Conservation (phyloP, 192 early-diverging fungal genomes). For the Rhizoclosmatium sp. region DNA sequence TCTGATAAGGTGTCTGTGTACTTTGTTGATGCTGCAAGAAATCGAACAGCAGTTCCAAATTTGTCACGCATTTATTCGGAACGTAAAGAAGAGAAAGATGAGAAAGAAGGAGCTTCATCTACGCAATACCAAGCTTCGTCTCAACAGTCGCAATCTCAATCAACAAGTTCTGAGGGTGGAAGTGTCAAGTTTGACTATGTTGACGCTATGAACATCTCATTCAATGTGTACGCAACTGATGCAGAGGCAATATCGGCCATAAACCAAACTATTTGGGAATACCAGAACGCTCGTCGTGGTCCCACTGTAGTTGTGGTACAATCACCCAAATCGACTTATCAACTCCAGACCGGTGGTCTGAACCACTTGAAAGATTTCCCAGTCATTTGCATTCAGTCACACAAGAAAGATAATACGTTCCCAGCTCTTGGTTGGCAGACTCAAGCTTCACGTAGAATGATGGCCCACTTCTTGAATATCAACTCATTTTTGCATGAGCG, state of each 20-base stretch:
- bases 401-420: constrained; percentile 74
- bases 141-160: constrained; percentile 37
- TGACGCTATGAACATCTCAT: constrained; percentile 58
- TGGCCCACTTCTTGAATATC: constrained; percentile 78
- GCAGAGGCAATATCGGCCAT: constrained; percentile 63
- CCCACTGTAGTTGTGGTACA: constrained; percentile 80
- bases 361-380: constrained; percentile 75
- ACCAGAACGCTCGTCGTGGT: constrained; percentile 66
- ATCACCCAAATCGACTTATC: constrained; percentile 59
- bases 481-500: constrained; percentile 78
- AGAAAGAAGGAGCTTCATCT: constrained; percentile 20
- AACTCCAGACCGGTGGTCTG: constrained; percentile 55
- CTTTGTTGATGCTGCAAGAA: constrained; percentile 73
- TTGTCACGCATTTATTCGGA: constrained; percentile 72
- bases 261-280: constrained; percentile 65
- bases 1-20: constrained; percentile 66
- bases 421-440: constrained; percentile 89
- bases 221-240: constrained; percentile 58
- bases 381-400: constrained; percentile 69
- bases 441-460: constrained; percentile 72
- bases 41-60: constrained; percentile 76
- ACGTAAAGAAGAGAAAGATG: constrained; percentile 36
- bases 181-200: constrained; percentile 56
- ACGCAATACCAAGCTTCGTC: constrained; percentile 19
- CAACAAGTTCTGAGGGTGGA: neutral